Conservation (phyloP, 1,139 yeast genomes). For the Pichia sp. region DNA sequence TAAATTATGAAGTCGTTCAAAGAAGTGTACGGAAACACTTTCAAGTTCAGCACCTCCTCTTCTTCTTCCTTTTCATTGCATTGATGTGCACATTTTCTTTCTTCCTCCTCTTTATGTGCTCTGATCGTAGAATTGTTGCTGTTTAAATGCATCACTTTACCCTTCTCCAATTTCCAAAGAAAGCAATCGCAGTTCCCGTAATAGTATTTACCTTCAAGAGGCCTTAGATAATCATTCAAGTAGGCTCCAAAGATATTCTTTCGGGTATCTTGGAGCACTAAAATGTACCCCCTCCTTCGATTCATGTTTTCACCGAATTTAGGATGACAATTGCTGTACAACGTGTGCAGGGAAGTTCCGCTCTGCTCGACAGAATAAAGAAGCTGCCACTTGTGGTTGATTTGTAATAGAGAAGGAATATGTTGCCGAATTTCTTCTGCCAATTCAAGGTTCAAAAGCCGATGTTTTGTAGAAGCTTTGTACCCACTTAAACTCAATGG, state of each 20-base stretch:
- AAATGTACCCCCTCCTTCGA: slow-evolving; percentile 60
- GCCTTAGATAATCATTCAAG: slow-evolving; percentile 67
- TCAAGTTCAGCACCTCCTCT: slow-evolving; percentile 36
- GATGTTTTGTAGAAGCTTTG: slow-evolving; percentile 48
- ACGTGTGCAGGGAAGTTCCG: slow-evolving; percentile 80
- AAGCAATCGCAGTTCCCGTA: slow-evolving; percentile 96
- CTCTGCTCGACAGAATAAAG: slow-evolving; percentile 83
- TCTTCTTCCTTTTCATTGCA: slow-evolving; percentile 1
- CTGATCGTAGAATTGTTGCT: background rate
- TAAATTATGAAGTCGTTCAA: slow-evolving; percentile 80
- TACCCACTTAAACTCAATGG: slow-evolving; percentile 55
- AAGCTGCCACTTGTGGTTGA: slow-evolving; percentile 72
- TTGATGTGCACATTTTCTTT: background rate
- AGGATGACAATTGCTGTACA: slow-evolving; percentile 42
- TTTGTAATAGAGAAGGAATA: slow-evolving; percentile 73
- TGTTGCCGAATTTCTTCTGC: slow-evolving; percentile 71
- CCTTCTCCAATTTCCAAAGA: slow-evolving; percentile 67
- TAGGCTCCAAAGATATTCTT: slow-evolving; percentile 79
- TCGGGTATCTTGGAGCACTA: slow-evolving; percentile 60
- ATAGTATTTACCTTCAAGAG: slow-evolving; percentile 67
- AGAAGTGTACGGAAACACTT: slow-evolving; percentile 88
- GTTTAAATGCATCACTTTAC: slow-evolving; percentile 25
- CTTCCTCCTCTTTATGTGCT: background rate
- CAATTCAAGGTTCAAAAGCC: slow-evolving; percentile 52
- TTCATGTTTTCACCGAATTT: slow-evolving; percentile 26